Evolutionary conservation across 805 yeast species (phyloP), one percentile per base, ranked within the genome.

Genomic region (Candida maris): DNA sequence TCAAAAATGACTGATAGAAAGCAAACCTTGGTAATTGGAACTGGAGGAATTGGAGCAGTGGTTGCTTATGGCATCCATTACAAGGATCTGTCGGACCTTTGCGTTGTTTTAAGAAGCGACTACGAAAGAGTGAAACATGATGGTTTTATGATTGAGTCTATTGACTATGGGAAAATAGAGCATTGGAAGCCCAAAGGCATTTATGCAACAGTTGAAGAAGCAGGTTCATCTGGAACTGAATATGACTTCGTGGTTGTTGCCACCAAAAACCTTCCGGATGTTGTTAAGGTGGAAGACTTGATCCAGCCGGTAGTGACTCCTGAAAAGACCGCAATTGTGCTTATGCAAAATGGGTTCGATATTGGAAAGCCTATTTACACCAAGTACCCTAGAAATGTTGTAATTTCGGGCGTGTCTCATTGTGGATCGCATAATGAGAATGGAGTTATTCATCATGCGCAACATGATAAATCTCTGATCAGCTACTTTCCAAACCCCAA

Each of bases 31-130:
- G 8, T 42, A 2, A 71, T 85, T 21, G 95, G 95, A 5, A 72
- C 86, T 2, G 95, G 95, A 10, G 95, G 94, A 17, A 89, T 86
- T 5, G 95, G 95, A 20, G 70, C 85, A 2, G 74, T 85, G 21
- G 79, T 79, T 4, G 86, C 93, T 0, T 68, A 75, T 32, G 76
- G 84, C 0, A 64, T 86, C 19, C 64, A 62, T 41, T 60, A 62
- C 35, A 64, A 65, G 30, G 72, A 67, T 0, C 61, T 67, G 29
- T 64, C 73, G n/a, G 59, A 65, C 6, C 71, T 82, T 8, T 73
- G 85, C 2, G 62, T 76, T 9, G 82, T 81, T 3, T 71, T 79
- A 4, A 70, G 91, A 51, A 68, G 82, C 27, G 83, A 78, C 49
- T 80, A 75, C 54, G 67, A 68, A 3, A 64, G 56, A 34, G 82